Evolutionary conservation across 371 early-diverging fungal genomes (phyloP).

Genomic region (Mucor sp.): DNA sequence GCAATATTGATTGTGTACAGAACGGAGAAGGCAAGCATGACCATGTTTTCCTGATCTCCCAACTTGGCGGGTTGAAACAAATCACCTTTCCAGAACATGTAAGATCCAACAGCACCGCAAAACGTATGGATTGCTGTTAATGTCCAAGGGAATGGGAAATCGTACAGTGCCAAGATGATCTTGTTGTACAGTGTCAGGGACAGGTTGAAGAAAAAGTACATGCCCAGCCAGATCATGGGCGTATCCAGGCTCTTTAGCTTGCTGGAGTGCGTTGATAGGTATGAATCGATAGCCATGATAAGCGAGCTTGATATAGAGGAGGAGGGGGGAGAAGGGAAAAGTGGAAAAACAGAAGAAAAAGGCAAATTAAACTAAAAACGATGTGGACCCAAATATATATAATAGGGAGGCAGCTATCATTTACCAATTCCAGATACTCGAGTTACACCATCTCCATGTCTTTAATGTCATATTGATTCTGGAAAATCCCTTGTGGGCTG

Average conservation of each 20-base stretch:
- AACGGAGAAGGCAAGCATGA: constrained; percentile 79
- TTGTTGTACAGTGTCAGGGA: constrained; percentile 86
- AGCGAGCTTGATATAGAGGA: neutral
- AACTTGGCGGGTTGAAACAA: constrained; percentile 62
- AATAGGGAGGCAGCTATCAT: neutral
- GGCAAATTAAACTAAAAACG: neutral
- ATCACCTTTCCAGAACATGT: constrained; percentile 52
- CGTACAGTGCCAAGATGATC: constrained; percentile 70
- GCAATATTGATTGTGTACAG: constrained; percentile 91
- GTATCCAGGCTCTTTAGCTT: neutral
- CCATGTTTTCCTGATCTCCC: constrained; percentile 61
- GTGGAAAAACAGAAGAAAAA: neutral
- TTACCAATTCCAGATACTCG: neutral
- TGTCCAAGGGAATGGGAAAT: constrained; percentile 88
- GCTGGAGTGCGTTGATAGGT: neutral
- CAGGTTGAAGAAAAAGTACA: constrained; percentile 82
- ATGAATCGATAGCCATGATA: neutral
- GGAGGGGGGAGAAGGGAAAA: neutral
- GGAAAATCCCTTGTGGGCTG: neutral
- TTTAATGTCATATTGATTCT: neutral
- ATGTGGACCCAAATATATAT: neutral
- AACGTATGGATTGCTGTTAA: constrained; percentile 84
- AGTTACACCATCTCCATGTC: neutral
- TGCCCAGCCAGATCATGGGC: constrained; percentile 22
- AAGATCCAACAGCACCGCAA: constrained; percentile 70